Base-by-base conservation (phyloP, 495 filamentous ascomycete species). In the Gamarada debralockiae region DNA sequence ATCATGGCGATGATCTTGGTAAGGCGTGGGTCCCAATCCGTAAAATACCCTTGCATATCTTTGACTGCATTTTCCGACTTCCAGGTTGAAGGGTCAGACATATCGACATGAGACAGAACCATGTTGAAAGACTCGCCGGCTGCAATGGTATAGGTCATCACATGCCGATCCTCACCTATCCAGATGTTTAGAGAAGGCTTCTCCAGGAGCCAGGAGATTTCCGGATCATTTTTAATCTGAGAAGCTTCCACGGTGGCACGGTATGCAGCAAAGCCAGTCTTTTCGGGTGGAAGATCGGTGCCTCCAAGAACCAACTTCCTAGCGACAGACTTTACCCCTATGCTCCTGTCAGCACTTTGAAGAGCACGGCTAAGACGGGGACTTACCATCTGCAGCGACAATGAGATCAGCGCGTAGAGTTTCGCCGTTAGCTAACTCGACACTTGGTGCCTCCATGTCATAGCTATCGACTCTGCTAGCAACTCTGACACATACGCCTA, bases 91-190 rank as follows among this genome's bases (percentile, higher is more conserved):
- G 69, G 67, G 18, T 76, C 72, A 13, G 61, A 69, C 14, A 47
- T 53, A 43, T 68, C 62, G 12, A 70, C 58, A 61, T 80, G 76
- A 1, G 68, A 73, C 7, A 80, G 65, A 0, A 77, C 76, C 66
- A 78, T 70, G 50, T 80, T 78, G 56, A 77, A 76, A 4, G 67
- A 58, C 38, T 66, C 71, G 2, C 73, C 74, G 7, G 62, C 66
- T 3, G 70, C 70, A 14, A 80, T 78, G 3, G 70, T 72, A 52
- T 79, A 80, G 6, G 70, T 69, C 59, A 80, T 79, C 18, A 74
- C 73, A 56, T 78, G 73, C 3, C 67, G 45, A 10, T 60, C 48
- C 21, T 71, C 64, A 3, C 56, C 56, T 44, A 59, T 50, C 27
- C 73, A 76, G 15, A 74, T 57, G 56, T 77, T 77, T 10, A 74